phyloP scores from a whole-genome alignment of 306 rosid genomes.

The Quercus robur region DNA sequence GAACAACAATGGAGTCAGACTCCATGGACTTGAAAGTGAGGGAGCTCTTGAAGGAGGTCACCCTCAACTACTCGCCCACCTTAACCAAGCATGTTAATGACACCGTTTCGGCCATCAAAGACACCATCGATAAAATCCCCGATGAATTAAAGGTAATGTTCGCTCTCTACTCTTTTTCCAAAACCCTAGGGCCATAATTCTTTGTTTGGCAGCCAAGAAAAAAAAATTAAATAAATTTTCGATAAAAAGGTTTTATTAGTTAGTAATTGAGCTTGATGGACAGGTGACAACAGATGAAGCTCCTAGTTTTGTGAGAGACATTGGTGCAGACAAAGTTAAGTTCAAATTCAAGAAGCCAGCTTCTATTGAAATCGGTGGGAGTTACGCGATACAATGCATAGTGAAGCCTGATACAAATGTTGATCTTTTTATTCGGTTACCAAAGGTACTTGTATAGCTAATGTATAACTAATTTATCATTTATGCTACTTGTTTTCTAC shows the following conservation, averaged over 20 bases:
- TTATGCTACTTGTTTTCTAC: neutral
- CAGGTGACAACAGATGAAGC: slow-evolving; percentile 68
- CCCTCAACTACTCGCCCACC: slow-evolving; percentile 31
- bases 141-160: slow-evolving; percentile 42
- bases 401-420: slow-evolving; percentile 63
- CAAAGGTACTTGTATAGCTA: slow-evolving; percentile 50
- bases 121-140: slow-evolving; percentile 55
- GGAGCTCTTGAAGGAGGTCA: slow-evolving; percentile 71
- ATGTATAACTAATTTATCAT: neutral
- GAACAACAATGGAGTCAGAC: neutral
- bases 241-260: neutral
- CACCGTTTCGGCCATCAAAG: slow-evolving; percentile 50
- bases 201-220: neutral
- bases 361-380: slow-evolving; percentile 56
- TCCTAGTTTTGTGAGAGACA: slow-evolving; percentile 63
- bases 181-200: neutral
- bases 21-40: slow-evolving; percentile 52
- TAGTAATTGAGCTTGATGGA: neutral
- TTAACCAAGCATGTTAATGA: slow-evolving; percentile 49
- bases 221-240: no score
- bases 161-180: neutral
- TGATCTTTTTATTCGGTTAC: slow-evolving; percentile 69
- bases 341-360: slow-evolving; percentile 71
- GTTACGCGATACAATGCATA: slow-evolving; percentile 56
- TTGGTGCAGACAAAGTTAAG: slow-evolving; percentile 84